These are phyloP conservation scores for Boletus patriciae DNA, from an alignment of 768 basidiomycete genomes.

Conservation along the genomic window DNA sequence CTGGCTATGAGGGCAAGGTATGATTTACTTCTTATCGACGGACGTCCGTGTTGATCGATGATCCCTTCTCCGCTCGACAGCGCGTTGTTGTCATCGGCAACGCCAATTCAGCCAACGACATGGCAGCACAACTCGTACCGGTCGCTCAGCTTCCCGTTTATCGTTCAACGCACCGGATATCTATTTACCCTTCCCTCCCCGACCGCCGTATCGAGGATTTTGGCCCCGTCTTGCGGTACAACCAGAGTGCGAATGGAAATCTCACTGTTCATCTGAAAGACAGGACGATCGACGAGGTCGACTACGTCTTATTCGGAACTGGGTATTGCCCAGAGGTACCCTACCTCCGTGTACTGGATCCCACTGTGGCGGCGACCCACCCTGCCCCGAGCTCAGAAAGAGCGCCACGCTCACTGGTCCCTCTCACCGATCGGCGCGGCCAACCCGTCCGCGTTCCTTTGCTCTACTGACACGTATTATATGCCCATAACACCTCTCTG, in stretches of 20 bases:
- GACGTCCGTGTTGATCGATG: neutral
- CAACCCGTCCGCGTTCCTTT: slow-evolving; percentile 42
- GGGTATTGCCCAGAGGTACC: slow-evolving; percentile 45
- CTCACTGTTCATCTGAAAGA: slow-evolving; percentile 40
- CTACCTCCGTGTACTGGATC: slow-evolving; percentile 38
- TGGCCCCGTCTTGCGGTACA: slow-evolving; percentile 40
- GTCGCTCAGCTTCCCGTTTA: slow-evolving; percentile 43
- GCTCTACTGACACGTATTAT: slow-evolving; percentile 46
- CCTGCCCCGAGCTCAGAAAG: neutral
- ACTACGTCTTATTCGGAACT: slow-evolving; percentile 46
- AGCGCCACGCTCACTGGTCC: slow-evolving; percentile 15
- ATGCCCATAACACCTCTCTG: slow-evolving; percentile 46
- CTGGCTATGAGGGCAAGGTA: slow-evolving; percentile 37
- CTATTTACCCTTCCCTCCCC: slow-evolving; percentile 44
- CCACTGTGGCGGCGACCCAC: neutral
- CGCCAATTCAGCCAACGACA: slow-evolving; percentile 54
- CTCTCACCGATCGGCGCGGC: slow-evolving; percentile 29
- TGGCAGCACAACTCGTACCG: slow-evolving; percentile 45
- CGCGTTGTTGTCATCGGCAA: slow-evolving; percentile 49
- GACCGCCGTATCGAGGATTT: slow-evolving; percentile 45
- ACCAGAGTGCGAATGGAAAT: slow-evolving; percentile 18
- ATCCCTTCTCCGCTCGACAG: slow-evolving; percentile 27
- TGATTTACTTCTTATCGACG: neutral
- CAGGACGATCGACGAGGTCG: slow-evolving; percentile 39
- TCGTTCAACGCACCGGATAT: slow-evolving; percentile 45